A percentile compares a stretch with the other conserved stretches of the same genome.
Evolutionary conservation across 1,284 basidiomycete species (phyloP).

Genomic region (Sporisorium graminicola): DNA sequence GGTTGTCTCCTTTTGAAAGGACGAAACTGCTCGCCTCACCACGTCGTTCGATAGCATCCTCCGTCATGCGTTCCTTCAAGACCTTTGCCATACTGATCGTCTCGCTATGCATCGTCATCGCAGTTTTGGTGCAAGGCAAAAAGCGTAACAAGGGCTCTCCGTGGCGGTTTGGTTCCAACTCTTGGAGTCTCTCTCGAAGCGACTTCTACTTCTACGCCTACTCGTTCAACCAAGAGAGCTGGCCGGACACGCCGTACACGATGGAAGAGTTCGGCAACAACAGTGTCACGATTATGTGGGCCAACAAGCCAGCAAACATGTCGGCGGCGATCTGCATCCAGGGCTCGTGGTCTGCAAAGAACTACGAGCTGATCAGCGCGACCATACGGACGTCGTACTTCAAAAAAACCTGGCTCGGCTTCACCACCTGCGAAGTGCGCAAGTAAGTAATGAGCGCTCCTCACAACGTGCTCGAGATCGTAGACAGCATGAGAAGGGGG

Average conservation of each 20-base stretch:
- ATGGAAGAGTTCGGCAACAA: constrained; percentile 7
- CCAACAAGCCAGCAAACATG: constrained; percentile 10
- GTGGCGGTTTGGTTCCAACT: too few relatives aligned
- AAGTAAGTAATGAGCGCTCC: too few relatives aligned
- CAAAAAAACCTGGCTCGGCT: not conserved
- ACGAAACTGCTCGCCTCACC: too few relatives aligned
- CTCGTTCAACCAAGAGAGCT: not conserved
- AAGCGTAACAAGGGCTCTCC: not conserved
- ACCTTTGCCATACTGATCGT: not conserved
- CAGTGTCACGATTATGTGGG: constrained; percentile 10
- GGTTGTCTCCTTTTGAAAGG: too few relatives aligned
- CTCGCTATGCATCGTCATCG: not conserved
- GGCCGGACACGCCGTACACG: not conserved
- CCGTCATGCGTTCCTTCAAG: constrained; percentile 7
- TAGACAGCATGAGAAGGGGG: too few relatives aligned
- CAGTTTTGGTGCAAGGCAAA: not conserved
- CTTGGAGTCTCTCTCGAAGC: not conserved
- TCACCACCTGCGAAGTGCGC: not conserved
- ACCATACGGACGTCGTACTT: constrained; percentile 13
- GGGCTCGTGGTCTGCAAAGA: constrained; percentile 13
- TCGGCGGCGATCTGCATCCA: constrained; percentile 18
- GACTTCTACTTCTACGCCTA: constrained; percentile 10
- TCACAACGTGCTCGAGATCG: too few relatives aligned
- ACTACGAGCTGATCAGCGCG: constrained; percentile 10
- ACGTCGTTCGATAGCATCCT: too few relatives aligned